A percentile compares a stretch with the other conserved stretches of the same genome.
phyloP scores from a whole-genome alignment of 352 stramenopile species.

The Phytophthora palmivora region DNA sequence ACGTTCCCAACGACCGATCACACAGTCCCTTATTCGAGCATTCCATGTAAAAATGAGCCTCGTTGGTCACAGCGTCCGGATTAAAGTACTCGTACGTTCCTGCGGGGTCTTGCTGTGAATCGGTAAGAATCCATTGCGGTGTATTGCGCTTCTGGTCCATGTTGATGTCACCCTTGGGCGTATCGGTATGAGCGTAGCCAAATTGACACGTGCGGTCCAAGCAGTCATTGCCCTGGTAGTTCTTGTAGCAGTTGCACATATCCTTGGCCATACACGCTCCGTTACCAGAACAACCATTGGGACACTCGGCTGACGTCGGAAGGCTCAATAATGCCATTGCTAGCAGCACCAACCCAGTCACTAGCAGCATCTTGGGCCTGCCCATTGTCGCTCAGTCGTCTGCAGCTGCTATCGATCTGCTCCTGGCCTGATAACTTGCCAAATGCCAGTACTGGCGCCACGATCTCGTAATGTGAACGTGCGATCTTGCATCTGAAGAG shows the following conservation, averaged over 20 bases:
- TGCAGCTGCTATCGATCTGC: background rate
- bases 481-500: slow-evolving; percentile 38
- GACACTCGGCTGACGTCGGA: slow-evolving; percentile 56
- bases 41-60: slow-evolving; percentile 93
- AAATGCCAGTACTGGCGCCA: slow-evolving; percentile 16
- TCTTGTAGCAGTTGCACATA: slow-evolving; percentile 89
- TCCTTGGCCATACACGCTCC: slow-evolving; percentile 84
- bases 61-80: slow-evolving; percentile 40
- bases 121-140: slow-evolving; percentile 57
- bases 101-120: slow-evolving; percentile 76
- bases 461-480: background rate
- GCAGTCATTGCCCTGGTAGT: slow-evolving; percentile 87
- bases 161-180: slow-evolving; percentile 94
- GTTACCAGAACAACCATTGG: slow-evolving; percentile 84
- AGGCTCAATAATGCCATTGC: slow-evolving; percentile 25
- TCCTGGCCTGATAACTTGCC: slow-evolving; percentile 20
- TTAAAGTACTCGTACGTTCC: slow-evolving; percentile 83
- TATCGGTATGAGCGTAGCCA: slow-evolving; percentile 91
- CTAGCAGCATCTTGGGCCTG: slow-evolving; percentile 25
- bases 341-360: slow-evolving; percentile 29
- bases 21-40: slow-evolving; percentile 95
- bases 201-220: slow-evolving; percentile 87
- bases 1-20: slow-evolving; percentile 83
- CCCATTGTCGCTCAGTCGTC: slow-evolving; percentile 22
- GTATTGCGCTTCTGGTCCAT: slow-evolving; percentile 57